Conservation (phyloP, 225 moss, liverwort and hornwort species). For the Pseudoscleropodium purum region DNA sequence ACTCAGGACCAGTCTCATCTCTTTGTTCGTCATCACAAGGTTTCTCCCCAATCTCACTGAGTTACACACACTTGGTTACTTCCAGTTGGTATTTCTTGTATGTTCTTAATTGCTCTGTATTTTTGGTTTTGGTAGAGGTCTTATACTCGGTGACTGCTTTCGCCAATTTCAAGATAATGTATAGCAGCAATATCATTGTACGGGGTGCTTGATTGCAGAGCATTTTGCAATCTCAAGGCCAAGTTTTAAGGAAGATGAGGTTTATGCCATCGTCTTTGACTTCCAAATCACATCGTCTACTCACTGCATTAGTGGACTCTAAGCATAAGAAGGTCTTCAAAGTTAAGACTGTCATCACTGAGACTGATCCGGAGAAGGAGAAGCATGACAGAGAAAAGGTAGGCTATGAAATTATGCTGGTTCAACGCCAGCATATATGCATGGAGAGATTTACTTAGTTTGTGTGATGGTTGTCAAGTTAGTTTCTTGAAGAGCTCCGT, state of each 20-base stretch:
- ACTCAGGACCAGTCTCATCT: slow-evolving; percentile 97
- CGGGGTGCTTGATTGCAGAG: slow-evolving; percentile 36
- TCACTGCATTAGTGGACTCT: slow-evolving; percentile 94
- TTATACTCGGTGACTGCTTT: neutral
- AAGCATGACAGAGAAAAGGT: slow-evolving; percentile 96
- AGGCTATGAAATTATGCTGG: neutral
- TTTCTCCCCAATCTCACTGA: neutral
- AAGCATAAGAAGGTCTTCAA: slow-evolving; percentile 94
- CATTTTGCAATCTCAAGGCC: slow-evolving; percentile 93
- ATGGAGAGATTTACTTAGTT: neutral
- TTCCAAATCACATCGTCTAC: slow-evolving; percentile 94
- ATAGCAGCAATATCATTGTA: neutral
- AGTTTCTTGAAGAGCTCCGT: neutral
- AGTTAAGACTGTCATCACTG: slow-evolving; percentile 88
- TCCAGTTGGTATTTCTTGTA: neutral
- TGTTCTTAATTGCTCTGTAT: neutral
- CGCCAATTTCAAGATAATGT: neutral
- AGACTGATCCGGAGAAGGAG: slow-evolving; percentile 89
- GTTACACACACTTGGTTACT: neutral
- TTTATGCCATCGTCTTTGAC: slow-evolving; percentile 99
- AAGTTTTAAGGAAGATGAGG: slow-evolving; percentile 85
- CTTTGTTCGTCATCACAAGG: slow-evolving; percentile 94
- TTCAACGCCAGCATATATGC: neutral
- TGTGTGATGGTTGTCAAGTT: neutral
- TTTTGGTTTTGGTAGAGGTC: neutral